Percentiles rank a stretch among this genome's conserved stretches.
Evolutionary conservation across 2,329 filamentous ascomycete genomes (phyloP).

Genomic region (Colletotrichum sidae): DNA sequence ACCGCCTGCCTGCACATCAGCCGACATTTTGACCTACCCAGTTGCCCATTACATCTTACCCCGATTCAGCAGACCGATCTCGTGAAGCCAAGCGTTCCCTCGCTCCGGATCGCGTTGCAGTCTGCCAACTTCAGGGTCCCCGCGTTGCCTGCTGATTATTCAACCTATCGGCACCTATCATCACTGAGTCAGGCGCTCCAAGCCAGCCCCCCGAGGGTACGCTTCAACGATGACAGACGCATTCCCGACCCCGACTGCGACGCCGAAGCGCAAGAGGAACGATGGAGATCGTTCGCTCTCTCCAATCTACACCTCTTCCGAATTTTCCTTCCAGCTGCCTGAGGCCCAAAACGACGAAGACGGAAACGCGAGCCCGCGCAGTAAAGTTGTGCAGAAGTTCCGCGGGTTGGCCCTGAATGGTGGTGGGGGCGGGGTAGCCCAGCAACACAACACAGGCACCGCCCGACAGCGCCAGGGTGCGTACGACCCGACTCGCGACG

Average conservation of each 20-base stretch:
- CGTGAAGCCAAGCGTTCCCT: no score
- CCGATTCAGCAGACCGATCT: no score
- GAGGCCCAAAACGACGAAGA: constrained; percentile 51
- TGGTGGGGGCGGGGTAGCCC: constrained; percentile 57
- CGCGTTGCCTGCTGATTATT: no score
- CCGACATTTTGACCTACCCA: no score
- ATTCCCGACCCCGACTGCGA: constrained; percentile 41
- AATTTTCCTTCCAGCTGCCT: constrained; percentile 60
- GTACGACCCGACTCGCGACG: constrained; percentile 37
- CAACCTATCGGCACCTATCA: neutral
- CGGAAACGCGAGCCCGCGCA: constrained; percentile 64
- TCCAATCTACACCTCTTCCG: constrained; percentile 42
- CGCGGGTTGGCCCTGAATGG: constrained; percentile 59
- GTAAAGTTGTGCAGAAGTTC: constrained; percentile 64
- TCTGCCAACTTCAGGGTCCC: no score
- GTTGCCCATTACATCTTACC: no score
- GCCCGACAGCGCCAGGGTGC: constrained; percentile 28
- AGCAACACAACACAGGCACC: constrained; percentile 34
- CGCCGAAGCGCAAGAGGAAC: constrained; percentile 61
- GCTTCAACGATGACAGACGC: constrained; percentile 29
- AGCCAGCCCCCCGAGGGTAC: constrained; percentile 31
- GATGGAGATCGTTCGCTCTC: constrained; percentile 46
- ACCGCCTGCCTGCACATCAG: no score
- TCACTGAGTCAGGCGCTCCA: constrained; percentile 21
- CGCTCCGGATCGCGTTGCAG: no score